A percentile compares a stretch with the other conserved stretches of the same genome.
Conservation (phyloP, 139 green algal genomes). For the Coelastrella sp. region DNA sequence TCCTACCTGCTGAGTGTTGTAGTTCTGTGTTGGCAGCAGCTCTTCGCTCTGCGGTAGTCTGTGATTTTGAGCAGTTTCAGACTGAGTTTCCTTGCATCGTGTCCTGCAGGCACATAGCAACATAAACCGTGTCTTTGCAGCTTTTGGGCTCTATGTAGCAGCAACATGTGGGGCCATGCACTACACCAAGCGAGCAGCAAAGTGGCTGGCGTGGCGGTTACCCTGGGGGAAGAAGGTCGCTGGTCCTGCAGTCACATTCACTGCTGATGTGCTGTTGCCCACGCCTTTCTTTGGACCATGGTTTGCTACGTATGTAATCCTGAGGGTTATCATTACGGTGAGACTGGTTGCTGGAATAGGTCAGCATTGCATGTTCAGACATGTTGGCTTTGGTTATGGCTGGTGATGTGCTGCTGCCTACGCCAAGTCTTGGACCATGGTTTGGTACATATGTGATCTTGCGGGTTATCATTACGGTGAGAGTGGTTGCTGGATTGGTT, state of each 20-base stretch:
- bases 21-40: background rate
- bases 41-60: background rate
- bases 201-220: conserved; percentile 21
- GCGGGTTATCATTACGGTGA: conserved; percentile 5
- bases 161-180: conserved; percentile 28
- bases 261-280: conserved; percentile 41
- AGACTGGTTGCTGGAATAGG: no score
- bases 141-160: background rate
- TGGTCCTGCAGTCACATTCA: conserved; percentile 21
- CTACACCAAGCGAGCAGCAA: conserved; percentile 2
- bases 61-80: background rate
- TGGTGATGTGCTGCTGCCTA: conserved; percentile 43
- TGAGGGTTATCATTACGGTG: conserved; percentile 5
- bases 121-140: conserved; percentile 14
- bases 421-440: conserved; percentile 27
- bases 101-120: conserved; percentile 12
- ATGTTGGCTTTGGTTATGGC: no score
- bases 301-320: background rate
- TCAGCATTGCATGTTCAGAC: no score
- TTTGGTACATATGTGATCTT: conserved; percentile 1
- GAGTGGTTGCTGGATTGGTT: no score
- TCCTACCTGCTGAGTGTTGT: no score
- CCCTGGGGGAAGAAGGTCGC: background rate
- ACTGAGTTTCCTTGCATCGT: background rate
- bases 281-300: conserved; percentile 41